These are phyloP conservation scores for Globisporangium cystogenes DNA, from an alignment of 352 stramenopile genomes.

Conservation along the genomic window DNA sequence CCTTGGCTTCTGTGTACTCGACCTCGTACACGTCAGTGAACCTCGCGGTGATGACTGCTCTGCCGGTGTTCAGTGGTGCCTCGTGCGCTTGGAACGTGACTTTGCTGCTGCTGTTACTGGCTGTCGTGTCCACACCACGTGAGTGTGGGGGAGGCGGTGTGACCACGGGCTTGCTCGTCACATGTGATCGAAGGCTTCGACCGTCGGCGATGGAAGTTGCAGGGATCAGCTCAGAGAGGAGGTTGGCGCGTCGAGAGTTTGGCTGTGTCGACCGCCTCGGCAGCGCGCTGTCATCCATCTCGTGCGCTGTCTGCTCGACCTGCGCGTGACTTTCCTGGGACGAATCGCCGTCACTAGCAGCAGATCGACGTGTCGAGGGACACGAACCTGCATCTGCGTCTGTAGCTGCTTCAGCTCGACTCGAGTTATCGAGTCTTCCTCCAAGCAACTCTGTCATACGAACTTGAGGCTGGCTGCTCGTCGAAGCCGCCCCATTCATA, in stretches of 20 bases:
- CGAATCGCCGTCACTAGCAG: too few species aligned
- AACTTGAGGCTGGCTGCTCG: background rate
- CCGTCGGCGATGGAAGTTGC: background rate
- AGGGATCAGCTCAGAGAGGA: background rate
- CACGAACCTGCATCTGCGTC: background rate
- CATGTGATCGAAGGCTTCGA: background rate
- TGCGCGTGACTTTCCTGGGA: background rate
- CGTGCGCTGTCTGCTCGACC: background rate
- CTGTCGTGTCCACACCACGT: background rate
- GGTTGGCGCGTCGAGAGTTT: too few species aligned
- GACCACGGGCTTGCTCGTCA: too few species aligned
- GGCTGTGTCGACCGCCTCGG: background rate
- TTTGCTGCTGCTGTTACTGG: background rate
- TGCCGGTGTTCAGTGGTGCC: background rate
- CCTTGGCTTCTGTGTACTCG: background rate
- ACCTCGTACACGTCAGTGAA: background rate
- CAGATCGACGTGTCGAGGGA: background rate
- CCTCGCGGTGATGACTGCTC: background rate
- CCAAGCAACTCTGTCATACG: background rate
- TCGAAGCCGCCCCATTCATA: background rate
- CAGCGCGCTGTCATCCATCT: background rate
- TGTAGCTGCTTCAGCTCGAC: background rate
- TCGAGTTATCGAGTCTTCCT: background rate
- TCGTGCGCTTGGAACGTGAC: background rate
- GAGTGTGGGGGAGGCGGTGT: background rate